Evolutionary conservation across 768 basidiomycete genomes (phyloP), one percentile per base, ranked within the genome.

Genomic region (Obba rivulosa): DNA sequence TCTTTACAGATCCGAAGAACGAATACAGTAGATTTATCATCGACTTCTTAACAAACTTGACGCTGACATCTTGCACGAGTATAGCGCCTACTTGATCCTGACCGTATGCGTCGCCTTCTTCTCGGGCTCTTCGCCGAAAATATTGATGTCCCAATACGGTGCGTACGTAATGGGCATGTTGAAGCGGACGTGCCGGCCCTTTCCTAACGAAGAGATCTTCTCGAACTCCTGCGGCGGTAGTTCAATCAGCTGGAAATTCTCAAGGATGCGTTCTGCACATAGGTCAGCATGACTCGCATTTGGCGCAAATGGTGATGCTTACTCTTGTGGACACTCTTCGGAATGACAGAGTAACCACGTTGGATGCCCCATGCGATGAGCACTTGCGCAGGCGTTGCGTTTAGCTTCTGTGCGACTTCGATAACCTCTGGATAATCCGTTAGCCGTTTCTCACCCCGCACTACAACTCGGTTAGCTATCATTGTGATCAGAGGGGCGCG

Each of bases 341-440:
- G 91, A 58, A 92, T 89, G 52, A 92, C 85, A 8, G 81, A 82
- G 65, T 81, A 84, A 11, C 89, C 91, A 36, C 88, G 77, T 56
- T 81, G 63, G 34, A 67, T 77, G 11, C 80, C 85, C 89, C 89
- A 94, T 0, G 88, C 87, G 51, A 95, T 69, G 46, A 93, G 74
- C 34, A 93, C 84, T 64, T 93, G 87, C 0, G 89, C 91, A 2
- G 87, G 70, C 1, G 84, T 83, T 4, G 80, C 84, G 28, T 70
- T 69, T 31, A 85, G 73, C 57, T 71, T 74, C 51, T 79, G 64
- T 18, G 88, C 89, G 41, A 92, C 73, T 46, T 76, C 75, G 40
- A 73, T 57, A 21, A 93, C 76, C 40, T 69, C 70, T 3, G 79
- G 65, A 62, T 87, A 70, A 38, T 90, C 87, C 2, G 84, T 83